A percentile compares a stretch with the other conserved stretches of the same genome.
Conservation (phyloP, 202 grass and related monocot species). For the Elaeis oleifera region DNA sequence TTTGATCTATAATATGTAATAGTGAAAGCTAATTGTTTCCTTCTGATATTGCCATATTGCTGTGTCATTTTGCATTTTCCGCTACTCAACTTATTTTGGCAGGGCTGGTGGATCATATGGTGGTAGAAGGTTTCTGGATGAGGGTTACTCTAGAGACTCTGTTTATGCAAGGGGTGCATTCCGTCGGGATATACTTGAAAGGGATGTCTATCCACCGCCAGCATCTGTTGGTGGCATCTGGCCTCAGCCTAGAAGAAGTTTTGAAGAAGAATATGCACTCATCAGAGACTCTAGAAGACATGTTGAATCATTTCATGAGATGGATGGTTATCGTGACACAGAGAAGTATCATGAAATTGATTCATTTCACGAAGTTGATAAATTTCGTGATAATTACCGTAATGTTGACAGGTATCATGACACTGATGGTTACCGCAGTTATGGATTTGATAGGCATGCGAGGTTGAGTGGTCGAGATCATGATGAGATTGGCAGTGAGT, state of each 20-base stretch:
- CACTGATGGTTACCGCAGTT: conserved; percentile 50
- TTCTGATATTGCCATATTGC: conserved; percentile 4
- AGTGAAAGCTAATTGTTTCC: background rate
- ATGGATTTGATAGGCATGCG: conserved; percentile 73
- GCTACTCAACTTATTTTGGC: conserved; percentile 36
- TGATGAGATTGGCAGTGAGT: conserved; percentile 44
- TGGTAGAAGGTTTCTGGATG: conserved; percentile 64
- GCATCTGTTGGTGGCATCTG: conserved; percentile 44
- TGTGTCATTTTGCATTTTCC: conserved; percentile 28
- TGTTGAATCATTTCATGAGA: conserved; percentile 23
- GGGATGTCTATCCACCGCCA: conserved; percentile 60
- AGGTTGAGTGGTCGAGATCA: conserved; percentile 68
- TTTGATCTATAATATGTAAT: too few relatives aligned
- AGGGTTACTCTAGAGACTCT: conserved; percentile 54
- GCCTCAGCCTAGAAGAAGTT: conserved; percentile 77
- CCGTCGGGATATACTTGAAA: conserved; percentile 48
- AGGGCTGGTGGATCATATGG: conserved; percentile 68
- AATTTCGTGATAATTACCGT: conserved; percentile 45
- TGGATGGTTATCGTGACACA: conserved; percentile 29
- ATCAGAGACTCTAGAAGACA: conserved; percentile 67
- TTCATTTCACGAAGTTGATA: conserved; percentile 47
- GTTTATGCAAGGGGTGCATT: conserved; percentile 58
- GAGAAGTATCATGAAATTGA: conserved; percentile 45
- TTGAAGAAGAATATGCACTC: conserved; percentile 53
- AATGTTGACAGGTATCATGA: conserved; percentile 45